phyloP scores from a whole-genome alignment of 2,329 filamentous ascomycete species.

The Magnaporthales sp. region DNA sequence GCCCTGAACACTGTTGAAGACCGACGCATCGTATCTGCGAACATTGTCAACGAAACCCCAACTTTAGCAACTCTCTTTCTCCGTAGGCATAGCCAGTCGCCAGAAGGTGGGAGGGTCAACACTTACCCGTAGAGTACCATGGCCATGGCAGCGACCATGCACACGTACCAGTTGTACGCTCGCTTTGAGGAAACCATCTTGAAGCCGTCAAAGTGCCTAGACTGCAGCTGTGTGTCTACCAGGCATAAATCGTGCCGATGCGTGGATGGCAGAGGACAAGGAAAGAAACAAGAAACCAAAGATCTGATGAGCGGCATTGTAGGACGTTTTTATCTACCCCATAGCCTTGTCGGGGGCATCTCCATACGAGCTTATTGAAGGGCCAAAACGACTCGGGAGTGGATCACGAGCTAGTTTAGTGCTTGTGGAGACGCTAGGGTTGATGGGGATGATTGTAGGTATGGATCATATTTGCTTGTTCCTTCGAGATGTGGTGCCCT shows the following conservation, averaged over 20 bases:
- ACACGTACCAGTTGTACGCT: constrained; percentile 35
- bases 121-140: constrained; percentile 72
- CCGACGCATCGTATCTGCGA: constrained; percentile 38
- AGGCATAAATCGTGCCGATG: background rate
- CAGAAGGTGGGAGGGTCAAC: no score
- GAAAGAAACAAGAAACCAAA: background rate
- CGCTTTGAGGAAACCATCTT: constrained; percentile 17
- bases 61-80: background rate
- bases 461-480: background rate
- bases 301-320: background rate
- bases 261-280: background rate
- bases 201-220: no score
- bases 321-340: background rate
- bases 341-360: background rate
- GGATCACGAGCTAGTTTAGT: background rate
- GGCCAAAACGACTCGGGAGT: background rate
- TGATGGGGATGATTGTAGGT: background rate
- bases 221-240: background rate
- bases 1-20: constrained; percentile 64
- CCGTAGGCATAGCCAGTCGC: no score
- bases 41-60: background rate
- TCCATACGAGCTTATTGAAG: background rate
- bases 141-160: constrained; percentile 60
- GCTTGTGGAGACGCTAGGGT: background rate
- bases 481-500: background rate